Evolutionary conservation across 1,284 basidiomycete species (phyloP).

Genomic region (Tranzscheliella williamsii): DNA sequence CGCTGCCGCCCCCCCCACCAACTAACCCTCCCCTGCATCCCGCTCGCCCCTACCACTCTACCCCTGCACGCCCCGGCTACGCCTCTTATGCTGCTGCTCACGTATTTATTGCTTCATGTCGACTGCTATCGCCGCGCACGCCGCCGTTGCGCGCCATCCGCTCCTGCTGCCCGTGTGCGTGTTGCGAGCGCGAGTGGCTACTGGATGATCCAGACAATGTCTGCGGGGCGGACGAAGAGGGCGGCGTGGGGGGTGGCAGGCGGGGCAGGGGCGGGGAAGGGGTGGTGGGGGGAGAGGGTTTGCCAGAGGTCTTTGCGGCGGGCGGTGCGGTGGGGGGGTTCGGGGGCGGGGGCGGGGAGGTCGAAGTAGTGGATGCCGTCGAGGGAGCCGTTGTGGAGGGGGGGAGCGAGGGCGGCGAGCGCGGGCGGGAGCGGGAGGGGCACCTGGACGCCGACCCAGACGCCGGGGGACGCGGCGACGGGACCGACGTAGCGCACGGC

Average conservation of each 20-base stretch:
- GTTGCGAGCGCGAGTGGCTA: neutral
- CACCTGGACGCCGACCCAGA: slow-evolving; percentile 46
- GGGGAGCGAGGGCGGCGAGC: neutral
- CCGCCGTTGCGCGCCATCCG: too few species aligned
- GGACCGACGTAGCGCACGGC: neutral
- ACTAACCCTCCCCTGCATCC: neutral
- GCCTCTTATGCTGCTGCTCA: too few species aligned
- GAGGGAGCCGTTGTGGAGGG: slow-evolving; percentile 70
- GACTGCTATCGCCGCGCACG: too few species aligned
- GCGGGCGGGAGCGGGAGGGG: slow-evolving; percentile 7
- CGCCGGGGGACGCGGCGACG: neutral
- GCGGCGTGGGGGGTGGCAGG: neutral
- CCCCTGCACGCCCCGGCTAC: too few species aligned
- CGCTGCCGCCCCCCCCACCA: neutral
- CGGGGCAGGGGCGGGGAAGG: too few species aligned
- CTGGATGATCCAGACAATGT: slow-evolving; percentile 46
- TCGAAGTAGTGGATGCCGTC: slow-evolving; percentile 80
- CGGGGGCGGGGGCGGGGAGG: slow-evolving; percentile 60
- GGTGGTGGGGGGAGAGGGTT: neutral
- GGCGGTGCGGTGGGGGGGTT: neutral
- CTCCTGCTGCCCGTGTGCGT: neutral
- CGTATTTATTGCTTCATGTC: too few species aligned
- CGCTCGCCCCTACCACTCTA: neutral
- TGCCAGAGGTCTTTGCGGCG: slow-evolving; percentile 44
- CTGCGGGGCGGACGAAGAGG: slow-evolving; percentile 31